These are phyloP conservation scores for Mycena olivaceomarginata DNA, from an alignment of 768 basidiomycete species.

Conservation along the genomic window DNA sequence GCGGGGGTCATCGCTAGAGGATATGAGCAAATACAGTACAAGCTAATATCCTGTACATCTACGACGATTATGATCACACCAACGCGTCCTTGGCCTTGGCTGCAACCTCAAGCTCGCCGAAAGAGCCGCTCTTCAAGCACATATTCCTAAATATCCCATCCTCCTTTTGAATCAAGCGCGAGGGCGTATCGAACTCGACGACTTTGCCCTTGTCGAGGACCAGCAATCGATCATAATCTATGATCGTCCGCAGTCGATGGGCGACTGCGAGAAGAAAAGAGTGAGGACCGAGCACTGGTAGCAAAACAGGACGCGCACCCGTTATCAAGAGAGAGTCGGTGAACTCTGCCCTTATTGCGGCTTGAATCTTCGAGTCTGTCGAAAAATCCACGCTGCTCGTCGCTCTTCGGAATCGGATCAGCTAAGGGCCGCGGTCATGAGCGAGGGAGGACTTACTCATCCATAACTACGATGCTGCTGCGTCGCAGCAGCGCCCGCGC, in stretches of 20 bases:
- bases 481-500: constrained; percentile 85
- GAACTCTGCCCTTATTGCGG: constrained; percentile 92
- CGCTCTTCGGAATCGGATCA: constrained; percentile 55
- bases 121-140: constrained; percentile 64
- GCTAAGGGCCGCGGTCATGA: no score
- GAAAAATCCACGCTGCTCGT: constrained; percentile 91
- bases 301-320: background rate
- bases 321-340: constrained; percentile 73
- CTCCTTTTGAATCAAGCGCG: constrained; percentile 66
- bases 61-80: no score
- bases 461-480: constrained; percentile 84
- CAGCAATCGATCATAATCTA: constrained; percentile 87
- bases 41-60: no score
- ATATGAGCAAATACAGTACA: no score
- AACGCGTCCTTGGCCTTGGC: constrained; percentile 58
- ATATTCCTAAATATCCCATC: constrained; percentile 68
- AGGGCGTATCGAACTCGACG: constrained; percentile 71
- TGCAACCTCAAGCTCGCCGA: constrained; percentile 23
- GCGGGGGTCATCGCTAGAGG: no score
- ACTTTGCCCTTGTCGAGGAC: constrained; percentile 71
- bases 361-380: constrained; percentile 93
- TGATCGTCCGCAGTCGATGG: constrained; percentile 44
- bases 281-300: constrained; percentile 52
- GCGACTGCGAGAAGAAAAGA: background rate
- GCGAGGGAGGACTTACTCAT: constrained; percentile 62